Conservation (phyloP, 129 eudicot species). For the Daucus carota region DNA sequence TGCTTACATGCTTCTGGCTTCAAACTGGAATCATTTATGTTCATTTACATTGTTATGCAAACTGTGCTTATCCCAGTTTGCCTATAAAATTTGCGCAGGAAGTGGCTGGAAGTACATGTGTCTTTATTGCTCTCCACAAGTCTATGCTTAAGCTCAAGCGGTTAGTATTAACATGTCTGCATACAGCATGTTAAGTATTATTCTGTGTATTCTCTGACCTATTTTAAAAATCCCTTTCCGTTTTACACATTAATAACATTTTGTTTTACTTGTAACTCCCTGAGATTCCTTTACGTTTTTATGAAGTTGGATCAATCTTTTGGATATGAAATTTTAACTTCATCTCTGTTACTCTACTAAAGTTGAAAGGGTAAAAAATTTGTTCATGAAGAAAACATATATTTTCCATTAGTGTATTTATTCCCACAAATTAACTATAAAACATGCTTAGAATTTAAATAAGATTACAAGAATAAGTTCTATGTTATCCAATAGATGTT, state of each 20-base stretch:
- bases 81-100: constrained; percentile 44
- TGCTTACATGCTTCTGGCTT: background rate
- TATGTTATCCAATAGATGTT: no score
- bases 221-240: background rate
- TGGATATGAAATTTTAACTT: background rate
- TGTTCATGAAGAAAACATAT: no score
- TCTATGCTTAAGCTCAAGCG: constrained; percentile 83
- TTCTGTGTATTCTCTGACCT: background rate
- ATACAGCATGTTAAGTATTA: background rate
- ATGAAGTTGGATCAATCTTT: background rate
- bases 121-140: constrained; percentile 83
- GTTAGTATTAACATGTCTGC: constrained; percentile 31
- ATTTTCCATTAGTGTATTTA: no score
- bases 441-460: background rate
- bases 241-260: background rate
- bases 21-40: background rate
- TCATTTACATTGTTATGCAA: background rate
- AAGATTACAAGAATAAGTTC: background rate
- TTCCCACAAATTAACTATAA: background rate
- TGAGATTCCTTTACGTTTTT: background rate
- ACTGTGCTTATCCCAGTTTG: background rate
- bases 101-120: constrained; percentile 74
- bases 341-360: background rate
- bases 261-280: background rate
- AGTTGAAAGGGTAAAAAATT: background rate